Conservation (phyloP, 306 rosid genomes). For the Casuarina cunninghamiana region DNA sequence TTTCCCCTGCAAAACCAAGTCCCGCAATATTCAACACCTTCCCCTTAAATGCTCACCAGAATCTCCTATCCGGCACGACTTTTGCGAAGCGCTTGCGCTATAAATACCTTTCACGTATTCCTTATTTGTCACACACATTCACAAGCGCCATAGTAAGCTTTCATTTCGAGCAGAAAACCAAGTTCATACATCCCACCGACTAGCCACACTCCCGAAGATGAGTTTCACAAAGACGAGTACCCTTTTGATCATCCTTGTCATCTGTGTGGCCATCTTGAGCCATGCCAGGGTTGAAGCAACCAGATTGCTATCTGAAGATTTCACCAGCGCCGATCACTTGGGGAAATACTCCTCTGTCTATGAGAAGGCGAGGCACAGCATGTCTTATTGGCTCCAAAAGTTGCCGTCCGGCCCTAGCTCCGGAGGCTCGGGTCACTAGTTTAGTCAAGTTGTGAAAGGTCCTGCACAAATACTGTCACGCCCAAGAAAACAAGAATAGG, state of each 20-base stretch:
- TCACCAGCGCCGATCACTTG: constrained; percentile 25
- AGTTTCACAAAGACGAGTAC: constrained; percentile 16
- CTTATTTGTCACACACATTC: background rate
- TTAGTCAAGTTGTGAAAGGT: background rate
- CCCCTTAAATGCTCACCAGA: no score
- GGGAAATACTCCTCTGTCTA: constrained; percentile 19
- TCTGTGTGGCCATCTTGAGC: constrained; percentile 10
- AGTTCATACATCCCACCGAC: background rate
- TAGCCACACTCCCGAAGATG: constrained; percentile 15
- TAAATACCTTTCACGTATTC: background rate
- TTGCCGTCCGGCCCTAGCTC: constrained; percentile 39
- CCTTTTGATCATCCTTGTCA: constrained; percentile 14
- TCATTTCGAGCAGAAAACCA: background rate
- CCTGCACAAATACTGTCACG: background rate
- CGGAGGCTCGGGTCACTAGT: constrained; percentile 33
- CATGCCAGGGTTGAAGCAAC: constrained; percentile 29
- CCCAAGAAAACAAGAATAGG: background rate
- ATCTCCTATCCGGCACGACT: background rate
- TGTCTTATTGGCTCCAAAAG: constrained; percentile 34
- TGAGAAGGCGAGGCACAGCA: constrained; percentile 20
- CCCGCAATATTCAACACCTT: no score
- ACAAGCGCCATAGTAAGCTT: background rate
- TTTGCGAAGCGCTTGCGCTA: background rate
- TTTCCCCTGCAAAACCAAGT: no score
- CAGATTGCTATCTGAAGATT: constrained; percentile 35